Base-by-base conservation (phyloP, 2,329 filamentous ascomycete genomes). In the Pseudofabraea citricarpa region DNA sequence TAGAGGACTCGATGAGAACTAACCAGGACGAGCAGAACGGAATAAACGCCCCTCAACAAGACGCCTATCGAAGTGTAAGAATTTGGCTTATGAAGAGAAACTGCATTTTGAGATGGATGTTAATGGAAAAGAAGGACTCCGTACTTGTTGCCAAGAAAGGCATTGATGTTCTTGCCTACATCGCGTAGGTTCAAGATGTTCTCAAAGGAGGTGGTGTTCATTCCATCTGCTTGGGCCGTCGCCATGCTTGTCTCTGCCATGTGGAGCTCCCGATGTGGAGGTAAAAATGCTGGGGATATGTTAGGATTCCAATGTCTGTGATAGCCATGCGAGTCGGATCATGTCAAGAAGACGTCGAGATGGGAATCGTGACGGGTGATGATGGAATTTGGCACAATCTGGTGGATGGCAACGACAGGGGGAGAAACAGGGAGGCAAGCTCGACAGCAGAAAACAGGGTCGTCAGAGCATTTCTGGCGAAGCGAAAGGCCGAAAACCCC, bases 171-270 rank as follows among this genome's bases (percentile, higher is more conserved):
- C 49, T 71, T 68, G 31, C 82, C 85, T 33, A 90, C 81, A 70
- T 91, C 87, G 45, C 87, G 79, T 59, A 90, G 88, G 62, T 91
- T 91, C 55, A 83, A 66, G 40, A 90, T 72, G 41, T 73, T 74
- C 46, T 81, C 70, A 52, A 84, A 69, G 9, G 46, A 43, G 12
- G 22, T 36, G 21, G 38, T 36, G n/a, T 32, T 47, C 4, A 31
- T 55, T 27, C 36, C 56, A 40, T n/a, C 40, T 36, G 36, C 37
- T 16, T 41, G 37, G 9, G 12, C 56, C 47, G 56, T 58, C 58
- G 13, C 18, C 19, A 37, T 36, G 18, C 19, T 32, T 16, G 22
- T 26, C 18, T 3, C 35, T 16, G n/a, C n/a, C n/a, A n/a, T n/a
- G n/a, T n/a, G n/a, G n/a, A n/a, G n/a, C n/a, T n/a, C n/a, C n/a